Evolutionary conservation across 75 land plant genomes (phyloP), one percentile per base, ranked within the genome.

Genomic region (Azolla pinnata): DNA sequence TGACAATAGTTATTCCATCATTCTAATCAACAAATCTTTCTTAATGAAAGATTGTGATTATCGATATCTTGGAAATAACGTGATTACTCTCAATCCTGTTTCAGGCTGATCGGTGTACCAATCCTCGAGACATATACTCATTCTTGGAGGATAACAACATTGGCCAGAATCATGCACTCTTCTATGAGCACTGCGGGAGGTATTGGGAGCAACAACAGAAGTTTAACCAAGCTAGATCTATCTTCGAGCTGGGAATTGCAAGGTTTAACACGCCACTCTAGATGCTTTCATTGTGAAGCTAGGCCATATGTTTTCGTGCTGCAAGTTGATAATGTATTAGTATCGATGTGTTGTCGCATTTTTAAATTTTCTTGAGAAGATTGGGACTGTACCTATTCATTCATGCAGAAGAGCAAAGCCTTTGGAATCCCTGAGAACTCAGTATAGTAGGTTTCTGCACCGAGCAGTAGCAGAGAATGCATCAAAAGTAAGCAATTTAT

Each of bases 81-180:
- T 24, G 27, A 0, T 27, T 3, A 4, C 14, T 16, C 24, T n/a
- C 17, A 53, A n/a, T 53, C 27, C 12, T 57, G 29, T 51, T 61
- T 56, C 84, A 95, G 99, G 97, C 99, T 38, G 92, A 80, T 32
- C 67, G 78, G 31, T 95, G 99, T 64, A 66, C 64, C 47, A 90
- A 95, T 72, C 85, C 99, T 20, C 75, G 82, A 62, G 88, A 86
- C 1, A 81, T 95, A 4, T 90, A 62, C 53, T 67, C 35, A 24
- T 95, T 95, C 67, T 78, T 95, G 24, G 82, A 86, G 29, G 81
- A 82, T 32, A 86, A 87, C 59, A 54, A 56, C 40, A 86, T 95
- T 57, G 99, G 97, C 7, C 78, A 79, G 74, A 65, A 71, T 30
- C 90, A 95, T 79, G 70, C 92, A 25, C 61, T 56, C 1, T 95